Evolutionary conservation across 2,329 filamentous ascomycete species (phyloP).

Genomic region (Fusarium torulosum): DNA sequence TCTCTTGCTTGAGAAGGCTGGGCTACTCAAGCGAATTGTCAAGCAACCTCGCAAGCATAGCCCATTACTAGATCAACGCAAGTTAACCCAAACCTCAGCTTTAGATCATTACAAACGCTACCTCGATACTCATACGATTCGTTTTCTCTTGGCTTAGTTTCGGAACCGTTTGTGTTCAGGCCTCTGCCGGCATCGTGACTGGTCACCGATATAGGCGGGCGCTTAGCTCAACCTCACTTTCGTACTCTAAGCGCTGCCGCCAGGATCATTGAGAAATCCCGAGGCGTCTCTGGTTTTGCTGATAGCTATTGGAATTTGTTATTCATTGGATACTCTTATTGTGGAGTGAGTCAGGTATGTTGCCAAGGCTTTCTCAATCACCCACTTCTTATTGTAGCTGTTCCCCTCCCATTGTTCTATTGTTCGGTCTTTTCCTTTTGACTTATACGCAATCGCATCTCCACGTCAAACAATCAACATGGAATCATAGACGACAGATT

Average conservation of each 20-base stretch:
- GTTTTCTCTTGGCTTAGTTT: constrained; percentile 41
- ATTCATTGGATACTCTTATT: constrained; percentile 41
- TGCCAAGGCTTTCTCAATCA: constrained; percentile 29
- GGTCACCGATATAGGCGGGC: constrained; percentile 42
- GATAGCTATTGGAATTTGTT: constrained; percentile 24
- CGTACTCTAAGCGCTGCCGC: constrained; percentile 47
- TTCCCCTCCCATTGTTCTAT: constrained; percentile 35
- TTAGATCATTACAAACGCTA: constrained; percentile 20
- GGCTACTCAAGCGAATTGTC: constrained; percentile 41
- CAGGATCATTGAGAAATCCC: constrained; percentile 31
- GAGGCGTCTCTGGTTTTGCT: constrained; percentile 33
- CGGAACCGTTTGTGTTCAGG: constrained; percentile 28
- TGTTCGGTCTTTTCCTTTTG: constrained; percentile 30
- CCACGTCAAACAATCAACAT: constrained; percentile 36
- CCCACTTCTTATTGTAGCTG: constrained; percentile 47
- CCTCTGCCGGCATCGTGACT: constrained; percentile 39
- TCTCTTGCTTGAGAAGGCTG: constrained; percentile 44
- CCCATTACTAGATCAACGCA: constrained; percentile 13
- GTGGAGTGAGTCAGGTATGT: constrained; percentile 46
- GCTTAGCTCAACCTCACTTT: constrained; percentile 38
- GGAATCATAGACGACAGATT: constrained; percentile 48
- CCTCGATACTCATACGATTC: constrained; percentile 6
- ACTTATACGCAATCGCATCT: constrained; percentile 30
- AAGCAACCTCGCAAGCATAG: constrained; percentile 29
- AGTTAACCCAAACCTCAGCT: constrained; percentile 19